Evolutionary conservation across 202 grass and related monocot genomes (phyloP), one percentile per base, ranked within the genome.

Genomic region (Cymbopogon flexuosus): DNA sequence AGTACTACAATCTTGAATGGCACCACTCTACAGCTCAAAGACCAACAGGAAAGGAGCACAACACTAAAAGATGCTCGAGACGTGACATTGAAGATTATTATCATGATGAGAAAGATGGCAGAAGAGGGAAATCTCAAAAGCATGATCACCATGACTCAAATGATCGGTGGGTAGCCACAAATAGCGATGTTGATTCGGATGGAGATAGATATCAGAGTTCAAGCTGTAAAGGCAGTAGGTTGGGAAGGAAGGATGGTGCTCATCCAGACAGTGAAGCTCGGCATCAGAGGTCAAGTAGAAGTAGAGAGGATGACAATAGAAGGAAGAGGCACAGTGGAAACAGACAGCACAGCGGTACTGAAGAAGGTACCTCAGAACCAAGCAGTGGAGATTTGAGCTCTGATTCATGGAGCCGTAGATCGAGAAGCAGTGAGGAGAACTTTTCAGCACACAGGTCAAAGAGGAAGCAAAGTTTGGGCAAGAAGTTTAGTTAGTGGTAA

Each of bases 101-200:
- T 34, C 43, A 73, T 67, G 24, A 67, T 0, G 39, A 80, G 71
- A 83, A 61, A 73, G 39, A 83, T 70, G 30, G 12, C 73, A 35
- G n/a, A 69, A 75, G 70, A 22, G 19, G 37, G 15, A 57, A 70
- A 60, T 75, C 52, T 24, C 21, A 10, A 80, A 77, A 87, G 29
- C 56, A 40, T 36, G 62, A 68, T 73, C 21, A 6, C 70, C 13
- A 30, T 30, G 62, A 54, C 31, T 61, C 54, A 3, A 71, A 79
- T 19, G 85, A 90, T 64, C 87, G 76, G 78, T 84, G 87, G 86
- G 70, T 42, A 83, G 80, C 75, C 2, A 91, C 81, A 86, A 66
- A 84, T 19, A 85, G 84, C 31, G 84, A 84, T 29, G 85, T 43
- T 52, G 86, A 88, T 86, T 85, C 68, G 13, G 86, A 86, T 61